These are phyloP conservation scores for Rhizoclosmatium hyalinum DNA, from an alignment of 371 early-diverging fungal species.

Conservation along the genomic window DNA sequence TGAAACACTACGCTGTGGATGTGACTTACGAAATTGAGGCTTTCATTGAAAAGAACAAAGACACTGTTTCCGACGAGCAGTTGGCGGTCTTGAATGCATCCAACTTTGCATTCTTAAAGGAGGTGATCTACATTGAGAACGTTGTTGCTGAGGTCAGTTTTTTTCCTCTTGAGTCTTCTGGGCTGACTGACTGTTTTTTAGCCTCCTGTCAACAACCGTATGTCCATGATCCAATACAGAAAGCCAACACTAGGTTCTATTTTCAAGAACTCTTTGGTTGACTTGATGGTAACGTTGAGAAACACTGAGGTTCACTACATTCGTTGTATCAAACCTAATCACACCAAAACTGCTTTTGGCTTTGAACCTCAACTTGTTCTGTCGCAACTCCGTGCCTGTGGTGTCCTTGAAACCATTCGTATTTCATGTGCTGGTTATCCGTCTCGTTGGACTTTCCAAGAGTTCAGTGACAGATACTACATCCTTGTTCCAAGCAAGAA, in stretches of 20 bases:
- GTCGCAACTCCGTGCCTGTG: conserved; percentile 97
- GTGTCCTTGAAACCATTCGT: conserved; percentile 99
- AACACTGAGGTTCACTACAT: conserved; percentile 72
- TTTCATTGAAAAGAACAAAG: conserved; percentile 65
- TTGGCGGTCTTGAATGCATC: conserved; percentile 23
- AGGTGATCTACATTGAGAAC: conserved; percentile 35
- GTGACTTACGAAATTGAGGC: conserved; percentile 60
- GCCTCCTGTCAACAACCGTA: neutral
- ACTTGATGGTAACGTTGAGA: conserved; percentile 33
- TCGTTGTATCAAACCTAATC: conserved; percentile 98
- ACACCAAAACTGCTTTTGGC: conserved; percentile 84
- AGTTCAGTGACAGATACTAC: conserved; percentile 94
- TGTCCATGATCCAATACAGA: conserved; percentile 18
- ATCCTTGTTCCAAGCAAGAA: conserved; percentile 76
- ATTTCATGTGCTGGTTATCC: conserved; percentile 99
- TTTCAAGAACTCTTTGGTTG: conserved; percentile 28
- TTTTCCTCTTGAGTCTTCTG: neutral
- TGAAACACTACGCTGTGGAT: conserved; percentile 67
- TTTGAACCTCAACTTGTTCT: conserved; percentile 95
- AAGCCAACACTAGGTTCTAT: conserved; percentile 35
- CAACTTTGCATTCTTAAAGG: conserved; percentile 28
- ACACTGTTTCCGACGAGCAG: conserved; percentile 44
- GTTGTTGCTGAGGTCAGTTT: conserved; percentile 21
- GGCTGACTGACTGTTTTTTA: neutral
- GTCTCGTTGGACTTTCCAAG: conserved; percentile 85